Evolutionary conservation across 768 basidiomycete species (phyloP), one percentile per base, ranked within the genome.

Genomic region (Boletus pseudo-olivaceus): DNA sequence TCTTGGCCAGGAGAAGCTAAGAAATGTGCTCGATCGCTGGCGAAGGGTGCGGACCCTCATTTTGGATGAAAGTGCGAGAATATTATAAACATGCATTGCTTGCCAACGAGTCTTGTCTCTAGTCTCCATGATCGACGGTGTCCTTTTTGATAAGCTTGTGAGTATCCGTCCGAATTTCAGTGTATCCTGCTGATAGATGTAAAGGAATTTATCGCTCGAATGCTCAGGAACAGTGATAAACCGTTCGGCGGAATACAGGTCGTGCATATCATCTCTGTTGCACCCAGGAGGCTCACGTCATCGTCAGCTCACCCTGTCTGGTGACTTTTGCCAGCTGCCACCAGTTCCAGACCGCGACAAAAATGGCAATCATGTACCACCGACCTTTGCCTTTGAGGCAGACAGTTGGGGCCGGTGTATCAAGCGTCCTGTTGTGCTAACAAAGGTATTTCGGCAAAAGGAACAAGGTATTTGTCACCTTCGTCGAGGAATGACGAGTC

Each of bases 161-260:
- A 57, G 61, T 43, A 33, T 39, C 29, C 7, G 27, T 23, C 27
- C 4, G 72, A 32, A 71, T 74, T 35, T 70, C 71, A 27, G 71
- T 73, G 2, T 74, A 74, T 46, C 17, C 1, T 27, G 67, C 77
- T 66, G 62, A 67, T 46, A 39, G 7, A 14, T 17, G 30, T 15
- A 46, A 46, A 87, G 85, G 83, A 85, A 66, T 65, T 71, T 27
- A 79, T 95, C 27, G 93, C 83, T 40, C 78, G 81, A 29, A 64
- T 69, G 23, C 42, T 92, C 15, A 76, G 89, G 42, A 66, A 75
- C 19, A 79, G 73, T 44, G 66, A 72, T 1, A 57, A 59, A 41
- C 89, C 91, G 0, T 95, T 93, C 61, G 93, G 93, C 11, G 92
- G 92, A 5, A 91, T 96, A 43, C 92, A 94, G 76, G 88, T 88